A percentile compares a stretch with the other conserved stretches of the same genome.
Evolutionary conservation across 1,284 basidiomycete genomes (phyloP).

Genomic region (Cryptococcus sp.): DNA sequence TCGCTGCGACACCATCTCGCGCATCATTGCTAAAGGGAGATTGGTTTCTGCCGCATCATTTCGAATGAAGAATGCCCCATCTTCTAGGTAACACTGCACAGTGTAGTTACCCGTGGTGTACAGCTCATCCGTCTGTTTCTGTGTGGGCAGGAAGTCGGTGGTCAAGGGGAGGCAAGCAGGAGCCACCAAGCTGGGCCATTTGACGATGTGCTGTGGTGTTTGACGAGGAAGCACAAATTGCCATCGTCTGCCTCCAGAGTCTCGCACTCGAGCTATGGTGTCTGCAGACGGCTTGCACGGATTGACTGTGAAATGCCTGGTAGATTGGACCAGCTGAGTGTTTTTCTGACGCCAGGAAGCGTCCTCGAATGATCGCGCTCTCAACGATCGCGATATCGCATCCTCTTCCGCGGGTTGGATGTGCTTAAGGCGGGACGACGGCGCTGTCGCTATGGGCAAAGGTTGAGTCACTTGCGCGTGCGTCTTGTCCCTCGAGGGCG

Average conservation of each 20-base stretch:
- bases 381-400: conserved; percentile 21
- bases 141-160: conserved; percentile 81
- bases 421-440: conserved; percentile 8
- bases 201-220: conserved; percentile 74
- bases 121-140: conserved; percentile 70
- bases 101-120: conserved; percentile 70
- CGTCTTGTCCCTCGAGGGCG: conserved; percentile 24
- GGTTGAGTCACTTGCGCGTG: conserved; percentile 34
- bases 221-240: conserved; percentile 81
- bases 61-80: conserved; percentile 65
- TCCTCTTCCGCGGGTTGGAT: conserved; percentile 29
- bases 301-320: conserved; percentile 48
- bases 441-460: conserved; percentile 35
- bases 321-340: conserved; percentile 22
- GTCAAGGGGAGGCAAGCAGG: conserved; percentile 89
- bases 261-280: conserved; percentile 17
- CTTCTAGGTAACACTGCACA: conserved; percentile 52
- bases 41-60: conserved; percentile 50
- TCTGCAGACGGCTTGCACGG: conserved; percentile 46
- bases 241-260: conserved; percentile 73
- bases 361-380: conserved; percentile 35
- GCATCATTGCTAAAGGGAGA: conserved; percentile 83
- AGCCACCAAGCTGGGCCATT: conserved; percentile 85
- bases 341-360: conserved; percentile 42
- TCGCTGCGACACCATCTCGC: conserved; percentile 89